Base-by-base conservation (phyloP, 2,329 filamentous ascomycete species). In the Kalmusia sp. region DNA sequence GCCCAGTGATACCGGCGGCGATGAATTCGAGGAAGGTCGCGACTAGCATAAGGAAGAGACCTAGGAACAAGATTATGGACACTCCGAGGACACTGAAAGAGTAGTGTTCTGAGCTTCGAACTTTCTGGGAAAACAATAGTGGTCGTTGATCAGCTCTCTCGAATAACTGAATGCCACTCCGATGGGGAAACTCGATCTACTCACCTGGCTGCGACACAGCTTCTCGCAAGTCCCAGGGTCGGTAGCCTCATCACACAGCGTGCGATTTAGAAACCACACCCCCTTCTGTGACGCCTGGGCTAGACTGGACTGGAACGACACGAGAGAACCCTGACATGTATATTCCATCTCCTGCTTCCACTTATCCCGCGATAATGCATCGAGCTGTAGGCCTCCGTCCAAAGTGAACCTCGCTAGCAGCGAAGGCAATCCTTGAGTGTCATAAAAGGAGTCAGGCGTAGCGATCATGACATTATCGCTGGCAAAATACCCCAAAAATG, bases 261-360 rank as follows among this genome's bases (percentile, higher is more conserved):
- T 30, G 14, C 17, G 21, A 24, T 31, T 34, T 14, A 21, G 8
- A n/a, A 17, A 43, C 21, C 31, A 48, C 9, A 25, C 17, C 33
- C 21, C 45, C 25, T 30, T 45, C 24, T 24, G 51, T 45, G 15
- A 21, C 28, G 31, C 22, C n/a, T 52, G 50, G 6, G 57, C 46
- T 6, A 61, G 14, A 3, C 14, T 17, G 15, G 33, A 21, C 38
- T 62, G 58, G 8, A 57, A 40, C n/a, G 46, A 15, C 6, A 48
- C 52, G 11, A 61, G 47, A 14, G 27, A 47, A 8, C 52, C 44
- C 15, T 49, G 46, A 30, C 51, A 35, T 24, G 51, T 51, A 33
- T 58, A 41, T 33, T 58, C 48, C 12, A 60, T 33, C 21, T 64
- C 61, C 8, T 22, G 6, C 38, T 62, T 49, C 61, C 61, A 64